Evolutionary conservation across 345 rosid genomes (phyloP), one percentile per base, ranked within the genome.

Genomic region (Rhodomyrtus tomentosa): DNA sequence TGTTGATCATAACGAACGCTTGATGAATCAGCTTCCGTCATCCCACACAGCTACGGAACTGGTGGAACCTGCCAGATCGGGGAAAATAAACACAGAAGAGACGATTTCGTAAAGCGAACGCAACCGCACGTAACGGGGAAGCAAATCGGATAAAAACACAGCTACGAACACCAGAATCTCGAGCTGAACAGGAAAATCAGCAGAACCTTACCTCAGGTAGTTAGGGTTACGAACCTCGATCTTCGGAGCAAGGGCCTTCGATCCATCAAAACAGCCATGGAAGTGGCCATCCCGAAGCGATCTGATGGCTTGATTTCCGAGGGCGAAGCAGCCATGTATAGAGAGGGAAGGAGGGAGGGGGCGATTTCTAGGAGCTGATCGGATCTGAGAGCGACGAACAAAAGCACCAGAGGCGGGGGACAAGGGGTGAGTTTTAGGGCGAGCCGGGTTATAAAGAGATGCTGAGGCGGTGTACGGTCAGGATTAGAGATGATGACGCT

Each of bases 271-370:
- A 32, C 76, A 24, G 76, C 76, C 45, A 0, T 18, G 42, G 45
- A 32, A 68, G 76, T 45, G 40, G 18, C 40, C 40, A 29, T 29
- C 40, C 73, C 40, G 5, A 8, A 15, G 73, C 40, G 42, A 1
- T 15, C 76, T 4, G 24, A 32, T 32, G 74, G 8, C 3, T 16
- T 11, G 42, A 62, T 18, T 32, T 68, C 3, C 2, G 12, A 68
- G 76, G 24, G 10, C 36, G 45, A 68, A 0, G 36, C 4, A 21
- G 42, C 45, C 76, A 68, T 68, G 6, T 5, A 0, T 0, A 5
- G 45, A 16, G 22, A 3, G 40, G 42, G 0, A 62, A 12, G 74
- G 40, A 68, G 52, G 52, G 52, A 50, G 52, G 52, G 15, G 76
- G 45, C 8, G 24, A 53, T 53, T 21, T 53, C 9, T 20, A 18